Evolutionary conservation across 208 protist genomes (phyloP).

Genomic region (Entamoeba nuttalli): DNA sequence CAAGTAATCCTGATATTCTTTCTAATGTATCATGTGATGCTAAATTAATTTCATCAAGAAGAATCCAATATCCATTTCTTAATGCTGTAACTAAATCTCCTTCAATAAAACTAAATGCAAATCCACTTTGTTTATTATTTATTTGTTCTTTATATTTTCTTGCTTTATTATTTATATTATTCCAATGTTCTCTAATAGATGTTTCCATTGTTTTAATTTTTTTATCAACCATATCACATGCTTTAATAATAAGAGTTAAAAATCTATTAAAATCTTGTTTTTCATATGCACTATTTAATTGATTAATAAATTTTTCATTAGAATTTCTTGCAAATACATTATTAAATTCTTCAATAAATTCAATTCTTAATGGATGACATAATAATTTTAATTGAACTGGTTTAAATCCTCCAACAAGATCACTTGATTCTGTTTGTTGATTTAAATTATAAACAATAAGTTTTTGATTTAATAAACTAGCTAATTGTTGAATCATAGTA

Average conservation of each 20-base stretch:
- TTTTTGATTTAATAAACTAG: slow-evolving; percentile 39
- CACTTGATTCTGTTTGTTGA: slow-evolving; percentile 89
- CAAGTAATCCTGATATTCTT: slow-evolving; percentile 29
- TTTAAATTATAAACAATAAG: slow-evolving; percentile 86
- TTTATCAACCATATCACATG: not conserved
- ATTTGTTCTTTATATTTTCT: slow-evolving; percentile 2
- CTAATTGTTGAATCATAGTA: slow-evolving; percentile 57
- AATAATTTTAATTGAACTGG: slow-evolving; percentile 73
- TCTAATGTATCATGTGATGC: slow-evolving; percentile 87
- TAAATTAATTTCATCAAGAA: slow-evolving; percentile 99
- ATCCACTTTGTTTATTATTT: slow-evolving; percentile 30
- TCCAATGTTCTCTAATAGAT: slow-evolving; percentile 25
- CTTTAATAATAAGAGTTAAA: not conserved
- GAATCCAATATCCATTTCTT: slow-evolving; percentile 86
- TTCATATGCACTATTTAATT: not conserved
- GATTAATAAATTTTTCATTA: not conserved
- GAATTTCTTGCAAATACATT: not conserved
- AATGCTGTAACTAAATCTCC: slow-evolving; percentile 75
- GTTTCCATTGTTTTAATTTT: not conserved
- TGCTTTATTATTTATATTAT: slow-evolving; percentile 1
- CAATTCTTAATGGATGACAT: slow-evolving; percentile 47
- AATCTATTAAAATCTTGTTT: not conserved
- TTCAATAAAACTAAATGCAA: slow-evolving; percentile 93
- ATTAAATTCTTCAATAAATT: slow-evolving; percentile 52
- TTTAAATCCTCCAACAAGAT: slow-evolving; percentile 96